Base-by-base conservation (phyloP, 2,329 filamentous ascomycete species). In the Trichophyton mentagrophytes region DNA sequence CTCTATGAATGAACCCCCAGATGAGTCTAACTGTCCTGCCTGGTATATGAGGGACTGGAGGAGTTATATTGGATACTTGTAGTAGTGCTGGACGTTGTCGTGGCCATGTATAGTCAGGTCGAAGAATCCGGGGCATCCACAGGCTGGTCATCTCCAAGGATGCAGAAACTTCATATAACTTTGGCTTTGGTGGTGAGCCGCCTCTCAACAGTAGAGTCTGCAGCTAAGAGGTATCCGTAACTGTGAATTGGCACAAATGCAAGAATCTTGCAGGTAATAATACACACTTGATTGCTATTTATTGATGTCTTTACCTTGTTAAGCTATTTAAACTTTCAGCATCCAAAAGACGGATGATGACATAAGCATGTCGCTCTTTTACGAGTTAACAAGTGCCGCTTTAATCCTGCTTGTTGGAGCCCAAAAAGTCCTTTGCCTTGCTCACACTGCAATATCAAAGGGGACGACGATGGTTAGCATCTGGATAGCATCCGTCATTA, bases 1-100 rank as follows among this genome's bases (percentile, higher is more conserved):
- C 64, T 44, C 17, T 60, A 60, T 73, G 70, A 47, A 72, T 7
- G 57, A 69, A 59, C 3, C 68, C 71, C 67, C 66, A 72, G 57
- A 71, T 62, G 62, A 63, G 64, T 46, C 67, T 68, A 17, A 64
- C 25, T 17, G 5, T 33, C 9, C 27, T n/a, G 7, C 51, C 25
- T 7, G 7, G 5, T 22, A 55, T 55, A 1, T 38, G 44, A 15
- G 68, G 69, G 2, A 69, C 63, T 44, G 61, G 59, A 25, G 70
- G 69, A 38, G 68, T 69, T 22, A 57, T 65, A 42, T 63, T 59
- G 4, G 56, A 63, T n/a, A 68, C 64, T 17, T 64, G 59, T 57
- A 58, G 58, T 15, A 17, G 59, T 36, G 66, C 65, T 46, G 49
- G 9, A 36, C 9, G 7, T 8, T 8, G 65, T 22, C 61, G 62